phyloP scores from a whole-genome alignment of 2,329 filamentous ascomycete species.

The Cercospora sp. region DNA sequence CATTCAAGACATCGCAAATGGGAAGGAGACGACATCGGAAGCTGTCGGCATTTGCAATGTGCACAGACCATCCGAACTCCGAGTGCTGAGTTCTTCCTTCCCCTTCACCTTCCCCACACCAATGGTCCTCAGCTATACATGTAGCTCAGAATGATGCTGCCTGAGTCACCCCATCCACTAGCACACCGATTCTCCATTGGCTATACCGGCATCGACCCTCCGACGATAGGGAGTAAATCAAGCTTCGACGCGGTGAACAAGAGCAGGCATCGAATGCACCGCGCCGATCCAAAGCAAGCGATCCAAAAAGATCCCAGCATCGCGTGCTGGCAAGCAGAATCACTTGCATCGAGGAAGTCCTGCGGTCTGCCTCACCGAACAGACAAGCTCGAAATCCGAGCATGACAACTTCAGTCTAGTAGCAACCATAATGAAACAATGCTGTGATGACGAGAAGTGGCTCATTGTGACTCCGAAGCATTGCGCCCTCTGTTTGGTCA shows the following conservation, averaged over 20 bases:
- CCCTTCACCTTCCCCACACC: not conserved
- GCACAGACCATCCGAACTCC: slow-evolving; percentile 1
- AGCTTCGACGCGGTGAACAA: not conserved
- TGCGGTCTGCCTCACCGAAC: not conserved
- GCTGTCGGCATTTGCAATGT: not conserved
- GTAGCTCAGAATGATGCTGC: slow-evolving; percentile 4
- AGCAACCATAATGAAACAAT: not conserved
- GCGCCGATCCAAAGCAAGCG: not conserved
- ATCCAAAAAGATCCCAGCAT: not conserved
- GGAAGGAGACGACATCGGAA: not conserved
- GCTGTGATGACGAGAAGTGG: not conserved
- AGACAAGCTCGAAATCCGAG: not conserved
- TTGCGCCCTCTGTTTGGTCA: not conserved
- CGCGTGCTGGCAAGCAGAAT: not conserved
- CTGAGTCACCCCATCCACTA: not conserved
- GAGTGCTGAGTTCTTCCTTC: not conserved
- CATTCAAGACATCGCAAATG: not conserved
- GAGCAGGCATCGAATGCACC: not conserved
- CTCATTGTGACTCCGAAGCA: not conserved
- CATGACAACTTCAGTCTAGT: not conserved
- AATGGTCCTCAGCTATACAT: not conserved
- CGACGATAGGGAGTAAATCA: not conserved
- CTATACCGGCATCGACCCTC: not conserved
- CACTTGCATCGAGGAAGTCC: not conserved
- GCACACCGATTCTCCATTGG: not conserved